phyloP scores from a whole-genome alignment of 257 asterid genomes.

The Jaltomata sinuosa region DNA sequence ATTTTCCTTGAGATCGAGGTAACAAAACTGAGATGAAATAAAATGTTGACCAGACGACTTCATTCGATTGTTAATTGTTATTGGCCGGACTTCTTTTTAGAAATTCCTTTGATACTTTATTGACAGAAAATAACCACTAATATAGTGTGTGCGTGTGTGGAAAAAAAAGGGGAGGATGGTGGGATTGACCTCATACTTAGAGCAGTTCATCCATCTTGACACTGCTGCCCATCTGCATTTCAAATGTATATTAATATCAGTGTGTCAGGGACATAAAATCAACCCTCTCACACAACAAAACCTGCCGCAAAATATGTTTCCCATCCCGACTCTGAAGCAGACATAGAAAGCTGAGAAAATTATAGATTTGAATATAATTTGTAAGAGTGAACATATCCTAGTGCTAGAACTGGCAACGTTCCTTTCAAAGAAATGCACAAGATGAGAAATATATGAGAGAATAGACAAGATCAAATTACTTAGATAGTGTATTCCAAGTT shows the following conservation, averaged over 20 bases:
- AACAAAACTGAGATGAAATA: neutral
- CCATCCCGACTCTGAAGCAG: neutral
- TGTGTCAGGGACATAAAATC: neutral
- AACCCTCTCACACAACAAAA: neutral
- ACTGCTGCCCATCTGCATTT: conserved; percentile 68
- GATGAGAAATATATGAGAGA: neutral
- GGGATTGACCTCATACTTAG: conserved; percentile 62
- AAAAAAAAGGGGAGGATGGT: neutral
- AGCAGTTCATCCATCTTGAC: conserved; percentile 75
- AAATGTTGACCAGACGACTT: neutral
- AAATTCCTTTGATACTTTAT: neutral
- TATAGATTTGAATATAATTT: neutral
- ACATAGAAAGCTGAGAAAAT: neutral
- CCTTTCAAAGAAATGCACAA: neutral
- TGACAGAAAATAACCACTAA: neutral
- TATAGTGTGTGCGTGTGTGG: neutral
- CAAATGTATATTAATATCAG: neutral
- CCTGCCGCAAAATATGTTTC: neutral
- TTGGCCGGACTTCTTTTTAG: neutral
- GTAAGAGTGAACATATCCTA: neutral
- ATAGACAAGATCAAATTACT: neutral
- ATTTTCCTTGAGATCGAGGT: neutral
- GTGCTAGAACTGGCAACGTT: neutral
- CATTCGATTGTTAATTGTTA: neutral
- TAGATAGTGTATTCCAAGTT: neutral